Base-by-base conservation (phyloP, 306 rosid genomes). In the Glycine latifolia region DNA sequence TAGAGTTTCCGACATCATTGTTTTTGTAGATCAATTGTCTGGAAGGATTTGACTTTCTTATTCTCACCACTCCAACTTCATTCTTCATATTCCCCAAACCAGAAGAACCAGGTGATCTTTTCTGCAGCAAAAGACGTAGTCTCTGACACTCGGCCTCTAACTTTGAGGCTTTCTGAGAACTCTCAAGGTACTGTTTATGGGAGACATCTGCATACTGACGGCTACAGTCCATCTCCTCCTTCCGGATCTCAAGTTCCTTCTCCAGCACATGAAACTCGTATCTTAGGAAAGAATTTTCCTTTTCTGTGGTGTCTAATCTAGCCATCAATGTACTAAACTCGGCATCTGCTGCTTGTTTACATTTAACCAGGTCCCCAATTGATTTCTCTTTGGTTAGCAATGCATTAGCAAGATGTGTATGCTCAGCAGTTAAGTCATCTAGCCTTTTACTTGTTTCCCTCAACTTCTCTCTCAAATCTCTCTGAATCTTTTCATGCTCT, bases 71-170 rank as follows among this genome's bases (percentile, higher is more conserved):
- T 77, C 87, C 84, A 41, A 44, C 80, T 73, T 83, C 91, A 70
- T 81, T 85, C 86, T 78, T 89, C 82, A 55, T 55, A 68, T 67
- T 87, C 84, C 26, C 76, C 58, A 56, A 65, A 58, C 85, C 67
- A 33, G 82, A 48, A 73, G 87, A 73, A 75, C 89, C 84, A 17
- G 91, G 83, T 52, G 75, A 46, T 78, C 82, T 82, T 77, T 85
- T 91, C n/a, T 82, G 91, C 82, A 83, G 71, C 56, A 80, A 76
- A 37, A 81, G 81, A 68, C 85, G 79, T 35, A 93, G 97, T 79
- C 86, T 90, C 82, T 89, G 90, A 75, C 97, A 93, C 84, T 93
- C 98, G 15, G 87, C 89, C 79, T 93, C 98, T 37, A 93, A 87
- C 82, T 85, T 84, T n/a, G 92, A 71, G 17, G 72, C 87, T 74